Conservation (phyloP, 257 asterid species). For the Coffea canephora region DNA sequence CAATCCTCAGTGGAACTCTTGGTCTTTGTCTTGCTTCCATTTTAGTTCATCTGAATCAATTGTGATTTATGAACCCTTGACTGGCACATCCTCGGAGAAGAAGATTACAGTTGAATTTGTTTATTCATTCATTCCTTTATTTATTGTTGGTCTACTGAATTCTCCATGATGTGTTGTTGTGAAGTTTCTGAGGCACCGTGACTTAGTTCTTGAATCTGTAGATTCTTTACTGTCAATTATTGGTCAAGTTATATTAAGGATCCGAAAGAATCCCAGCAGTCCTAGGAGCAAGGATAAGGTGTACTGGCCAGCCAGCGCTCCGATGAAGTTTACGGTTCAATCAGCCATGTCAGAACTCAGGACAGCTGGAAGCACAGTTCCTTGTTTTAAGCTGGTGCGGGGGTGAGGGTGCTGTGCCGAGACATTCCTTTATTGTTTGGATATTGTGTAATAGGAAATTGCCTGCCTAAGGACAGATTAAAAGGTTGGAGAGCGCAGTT, state of each 20-base stretch:
- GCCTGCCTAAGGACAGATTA: too few species aligned
- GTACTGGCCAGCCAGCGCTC: too few species aligned
- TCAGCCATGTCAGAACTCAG: too few species aligned
- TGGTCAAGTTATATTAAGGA: neutral
- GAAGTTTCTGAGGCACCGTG: neutral
- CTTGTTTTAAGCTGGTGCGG: too few species aligned
- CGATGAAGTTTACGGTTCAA: too few species aligned
- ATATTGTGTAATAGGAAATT: too few species aligned
- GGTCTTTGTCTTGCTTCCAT: constrained; percentile 35
- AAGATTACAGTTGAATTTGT: neutral
- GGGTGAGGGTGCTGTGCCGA: too few species aligned
- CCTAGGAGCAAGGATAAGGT: too few species aligned
- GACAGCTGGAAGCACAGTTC: too few species aligned
- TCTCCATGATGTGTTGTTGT: neutral
- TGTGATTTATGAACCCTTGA: neutral
- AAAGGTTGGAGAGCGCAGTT: too few species aligned
- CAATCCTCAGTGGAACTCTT: constrained; percentile 34
- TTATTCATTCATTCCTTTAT: neutral
- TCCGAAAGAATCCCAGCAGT: too few species aligned
- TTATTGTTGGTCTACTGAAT: neutral
- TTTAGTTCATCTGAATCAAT: constrained; percentile 32
- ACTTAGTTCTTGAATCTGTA: neutral
- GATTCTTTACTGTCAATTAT: neutral
- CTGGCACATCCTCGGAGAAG: neutral
- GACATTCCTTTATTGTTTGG: too few species aligned